Evolutionary conservation across 345 rosid genomes (phyloP).

Genomic region (Brassica rapa): DNA sequence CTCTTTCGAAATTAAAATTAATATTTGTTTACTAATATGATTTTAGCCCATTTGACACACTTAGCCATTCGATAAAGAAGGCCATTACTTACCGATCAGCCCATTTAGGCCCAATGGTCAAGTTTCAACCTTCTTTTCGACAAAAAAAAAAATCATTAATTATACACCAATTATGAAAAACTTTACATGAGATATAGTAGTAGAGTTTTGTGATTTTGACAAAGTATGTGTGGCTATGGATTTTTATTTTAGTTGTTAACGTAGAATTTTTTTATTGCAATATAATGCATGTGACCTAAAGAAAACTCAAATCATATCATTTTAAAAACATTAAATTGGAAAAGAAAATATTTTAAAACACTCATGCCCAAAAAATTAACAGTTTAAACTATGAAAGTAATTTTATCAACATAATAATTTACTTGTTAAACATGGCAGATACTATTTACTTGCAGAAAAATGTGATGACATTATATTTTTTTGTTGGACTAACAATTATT

Average conservation of each 20-base stretch:
- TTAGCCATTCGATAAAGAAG: neutral
- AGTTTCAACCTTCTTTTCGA: neutral
- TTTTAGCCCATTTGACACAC: neutral
- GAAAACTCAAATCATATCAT: neutral
- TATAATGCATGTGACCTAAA: neutral
- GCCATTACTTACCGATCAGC: neutral
- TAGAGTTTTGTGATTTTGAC: neutral
- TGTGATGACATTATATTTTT: neutral
- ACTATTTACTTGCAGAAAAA: neutral
- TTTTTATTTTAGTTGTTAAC: neutral
- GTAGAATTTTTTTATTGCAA: neutral
- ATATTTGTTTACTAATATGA: neutral
- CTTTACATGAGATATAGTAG: neutral
- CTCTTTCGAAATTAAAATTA: neutral
- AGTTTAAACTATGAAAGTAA: too few relatives aligned
- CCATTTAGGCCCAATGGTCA: neutral
- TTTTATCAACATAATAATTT: too few relatives aligned
- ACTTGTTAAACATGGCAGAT: neutral
- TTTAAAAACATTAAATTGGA: neutral
- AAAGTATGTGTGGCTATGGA: too few relatives aligned
- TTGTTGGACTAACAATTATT: too few relatives aligned
- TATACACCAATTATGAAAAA: too few relatives aligned
- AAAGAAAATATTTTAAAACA: neutral
- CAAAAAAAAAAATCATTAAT: too few relatives aligned
- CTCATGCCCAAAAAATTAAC: neutral